Evolutionary conservation across 2,329 filamentous ascomycete genomes (phyloP), one percentile per base, ranked within the genome.

Genomic region (Aquanectria penicillioides): DNA sequence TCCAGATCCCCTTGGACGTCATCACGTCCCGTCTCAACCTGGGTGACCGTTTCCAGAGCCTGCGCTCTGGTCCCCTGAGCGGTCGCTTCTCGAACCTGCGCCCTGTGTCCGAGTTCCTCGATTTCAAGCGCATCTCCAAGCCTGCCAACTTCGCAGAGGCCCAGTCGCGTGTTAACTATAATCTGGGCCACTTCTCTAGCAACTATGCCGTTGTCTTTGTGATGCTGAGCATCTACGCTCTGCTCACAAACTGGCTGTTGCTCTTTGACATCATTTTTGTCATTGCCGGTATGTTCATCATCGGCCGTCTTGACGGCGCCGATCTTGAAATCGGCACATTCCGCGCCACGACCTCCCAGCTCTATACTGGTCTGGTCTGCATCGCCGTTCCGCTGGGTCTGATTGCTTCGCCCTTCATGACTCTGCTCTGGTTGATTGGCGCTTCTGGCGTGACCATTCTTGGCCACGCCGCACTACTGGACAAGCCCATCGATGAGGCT

Each of bases 401-500:
- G 73, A 89, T 89, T 81, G 89, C 94, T 58, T 94, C 91, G 64
- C 93, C 93, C 61, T 89, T 98, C 77, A 78, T 85, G 71, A 96
- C 93, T 48, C 85, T 94, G 70, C 88, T 98, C 71, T 98, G 95
- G 95, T 86, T 99, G 75, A 93, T 98, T 74, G 95, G 95, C 76
- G 95, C 95, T 71, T 94, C 91, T 69, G 94, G 93, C 76, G 93
- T 97, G 76, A 92, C 89, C 75, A 96, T 98, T 69, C 83, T 98
- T 68, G 95, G 95, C 79, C 95, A 99, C 81, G 95, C 95, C 69
- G 86, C 93, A 64, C 88, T 98, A 76, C 89, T 98, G 90, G 94
- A 98, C 78, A 97, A 97, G 87, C 94, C 94, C 59, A 97, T 98
- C 84, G 95, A 98, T 89, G 94, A 96, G 94, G 94, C 94, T 97